Evolutionary conservation across 2,329 filamentous ascomycete species (phyloP).

Genomic region (Lasiodiplodia sp.): DNA sequence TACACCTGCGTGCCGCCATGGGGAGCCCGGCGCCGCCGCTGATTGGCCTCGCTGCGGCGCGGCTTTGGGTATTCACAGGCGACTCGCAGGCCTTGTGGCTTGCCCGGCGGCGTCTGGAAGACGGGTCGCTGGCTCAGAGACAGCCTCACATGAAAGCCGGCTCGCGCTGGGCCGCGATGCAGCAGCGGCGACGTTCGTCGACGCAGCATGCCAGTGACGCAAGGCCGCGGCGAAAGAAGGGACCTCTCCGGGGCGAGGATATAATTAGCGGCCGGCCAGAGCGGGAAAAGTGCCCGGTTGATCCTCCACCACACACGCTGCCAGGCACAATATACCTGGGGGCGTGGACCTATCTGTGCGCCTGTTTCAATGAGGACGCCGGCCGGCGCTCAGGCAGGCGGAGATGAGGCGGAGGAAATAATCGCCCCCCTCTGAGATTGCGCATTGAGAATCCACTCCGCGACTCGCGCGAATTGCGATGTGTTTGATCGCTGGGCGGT

Average conservation of each 20-base stretch:
- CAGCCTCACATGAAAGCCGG: constrained; percentile 14
- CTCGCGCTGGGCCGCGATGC: constrained; percentile 17
- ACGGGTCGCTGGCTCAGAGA: constrained; percentile 7
- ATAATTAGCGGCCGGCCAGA: constrained; percentile 15
- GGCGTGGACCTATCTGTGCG: constrained; percentile 18
- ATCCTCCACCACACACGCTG: constrained; percentile 16
- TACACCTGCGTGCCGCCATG: constrained; percentile 16
- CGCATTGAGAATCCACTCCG: constrained; percentile 15
- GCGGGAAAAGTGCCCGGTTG: background rate
- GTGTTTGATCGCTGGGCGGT: constrained; percentile 22
- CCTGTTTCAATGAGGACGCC: constrained; percentile 9
- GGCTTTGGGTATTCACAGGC: constrained; percentile 20
- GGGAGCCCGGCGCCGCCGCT: background rate
- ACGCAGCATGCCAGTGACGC: constrained; percentile 19
- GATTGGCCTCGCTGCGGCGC: constrained; percentile 7
- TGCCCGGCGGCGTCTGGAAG: constrained; percentile 20
- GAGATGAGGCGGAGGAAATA: constrained; percentile 24
- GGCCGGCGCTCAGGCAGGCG: constrained; percentile 16
- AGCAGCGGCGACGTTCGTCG: constrained; percentile 16
- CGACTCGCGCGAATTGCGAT: constrained; percentile 25
- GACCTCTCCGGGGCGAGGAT: constrained; percentile 15
- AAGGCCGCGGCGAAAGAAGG: constrained; percentile 16
- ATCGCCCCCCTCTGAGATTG: constrained; percentile 23
- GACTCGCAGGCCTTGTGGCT: constrained; percentile 20
- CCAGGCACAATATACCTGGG: constrained; percentile 25